Evolutionary conservation across 176 grass and related monocot genomes (phyloP), one percentile per base, ranked within the genome.

Genomic region (Carex scoparia): DNA sequence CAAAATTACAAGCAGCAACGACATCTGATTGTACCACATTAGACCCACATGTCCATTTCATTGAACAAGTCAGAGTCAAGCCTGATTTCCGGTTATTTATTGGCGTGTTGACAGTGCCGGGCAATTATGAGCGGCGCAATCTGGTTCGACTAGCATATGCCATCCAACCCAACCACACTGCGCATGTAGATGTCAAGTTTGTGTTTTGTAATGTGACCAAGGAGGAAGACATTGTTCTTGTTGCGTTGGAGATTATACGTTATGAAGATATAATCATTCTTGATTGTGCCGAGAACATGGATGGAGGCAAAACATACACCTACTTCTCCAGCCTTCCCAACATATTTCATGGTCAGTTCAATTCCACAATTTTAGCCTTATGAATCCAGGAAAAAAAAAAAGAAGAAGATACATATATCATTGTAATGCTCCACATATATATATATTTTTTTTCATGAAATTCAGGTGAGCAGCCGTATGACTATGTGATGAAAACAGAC

Each of bases 271-370:
- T 94, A 79, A 4, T 94, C 13, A 84, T 92, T 61, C 90, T 94
- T 75, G 68, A 92, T 74, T 94, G 90, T 87, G 86, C 86, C 7
- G 93, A 94, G 86, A 94, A 94, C 81, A 94, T 92, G 93, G 79
- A 92, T 87, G 64, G 18, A 9, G 93, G 88, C 18, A 92, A 94
- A 85, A 92, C 90, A 3, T 89, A 94, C 88, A 66, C 71, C 51
- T 95, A 85, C 86, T 90, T 94, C 88, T 87, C 93, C 18, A 40
- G 80, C n/a, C 44, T 94, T 19, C 84, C 88, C 4, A 38, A 8
- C 0, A 28, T 89, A 3, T 85, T 92, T 85, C 38, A 64, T 61
- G 84, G 2, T 28, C 33, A 81, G 59, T 2, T 81, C 61, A n/a
- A 61, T 3, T 23, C 35, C 7, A 53, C 16, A 35, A 55, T 61